Evolutionary conservation across 2,329 filamentous ascomycete species (phyloP), one percentile per base, ranked within the genome.

Genomic region (Chalara sp.): DNA sequence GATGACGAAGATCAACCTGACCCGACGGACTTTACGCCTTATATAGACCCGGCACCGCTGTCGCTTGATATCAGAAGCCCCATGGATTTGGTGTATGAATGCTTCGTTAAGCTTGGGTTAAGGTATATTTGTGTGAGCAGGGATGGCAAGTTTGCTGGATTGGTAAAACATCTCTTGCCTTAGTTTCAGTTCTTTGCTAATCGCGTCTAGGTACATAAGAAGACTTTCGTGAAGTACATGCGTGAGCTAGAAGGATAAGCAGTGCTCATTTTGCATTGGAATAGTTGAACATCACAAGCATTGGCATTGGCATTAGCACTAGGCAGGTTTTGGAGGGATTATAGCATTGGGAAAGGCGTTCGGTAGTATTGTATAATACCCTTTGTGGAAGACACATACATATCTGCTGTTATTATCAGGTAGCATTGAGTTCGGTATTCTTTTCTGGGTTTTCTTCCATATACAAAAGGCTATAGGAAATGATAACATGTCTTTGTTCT

Each of bases 1-100:
- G 81, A 83, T 10, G 80, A 83, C 29, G 72, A 74, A 30, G 76
- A 74, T 13, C 68, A 71, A 31, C 65, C 67, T 12, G 82, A 89
- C 55, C 86, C 85, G 3, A 90, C 86, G 0, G 89, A 97, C 63
- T 95, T 97, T 55, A 95, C 90, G 1, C 83, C 80, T 2, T 96
- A 86, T 61, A 95, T 99, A 67, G 93, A 99, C 65, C 89, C 89
- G 81, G 87, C 92, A 2, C 93, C 93, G 0, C 80, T 99, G 11
- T 80, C 91, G 10, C 74, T 99, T 29, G 93, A 99, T 63, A 87
- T 95, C 32, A 81, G 84, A 58, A 93, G 87, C 0, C 89, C 93
- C 0, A 91, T 97, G 80, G 91, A 97, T 65, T 72, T 99, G 39
- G 93, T 96, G 4, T 96, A 96, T 62, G 93, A 99, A 66, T 92